phyloP scores from a whole-genome alignment of 768 basidiomycete genomes.

The Polyporus arcularius region DNA sequence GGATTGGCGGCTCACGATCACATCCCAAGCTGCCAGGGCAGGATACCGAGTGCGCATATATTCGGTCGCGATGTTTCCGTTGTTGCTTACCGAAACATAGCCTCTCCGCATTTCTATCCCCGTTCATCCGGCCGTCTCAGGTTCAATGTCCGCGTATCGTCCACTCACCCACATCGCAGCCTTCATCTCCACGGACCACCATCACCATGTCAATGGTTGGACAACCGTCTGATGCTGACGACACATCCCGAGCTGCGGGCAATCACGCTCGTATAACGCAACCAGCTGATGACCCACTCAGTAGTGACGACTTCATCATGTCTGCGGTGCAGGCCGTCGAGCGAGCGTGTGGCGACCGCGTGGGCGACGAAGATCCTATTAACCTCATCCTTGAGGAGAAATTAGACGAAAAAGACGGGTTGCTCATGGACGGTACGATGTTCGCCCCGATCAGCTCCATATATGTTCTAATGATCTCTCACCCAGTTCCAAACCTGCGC shows the following conservation, averaged over 20 bases:
- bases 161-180: conserved; percentile 26
- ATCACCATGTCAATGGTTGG: conserved; percentile 36
- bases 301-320: conserved; percentile 15
- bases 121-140: conserved; percentile 25
- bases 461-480: not conserved
- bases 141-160: conserved; percentile 11
- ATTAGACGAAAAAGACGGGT: conserved; percentile 49
- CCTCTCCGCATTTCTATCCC: conserved; percentile 40
- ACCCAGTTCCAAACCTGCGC: conserved; percentile 54
- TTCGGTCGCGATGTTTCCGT: too few species aligned
- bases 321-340: conserved; percentile 12
- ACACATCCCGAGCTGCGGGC: not conserved
- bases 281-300: conserved; percentile 31
- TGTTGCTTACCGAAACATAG: conserved; percentile 22
- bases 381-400: conserved; percentile 55
- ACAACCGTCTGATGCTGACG: conserved; percentile 26
- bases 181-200: conserved; percentile 25
- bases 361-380: conserved; percentile 13
- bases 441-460: not conserved
- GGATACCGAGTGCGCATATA: conserved; percentile 5
- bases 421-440: conserved; percentile 61
- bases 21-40: conserved; percentile 13
- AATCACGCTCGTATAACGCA: conserved; percentile 6
- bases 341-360: conserved; percentile 6
- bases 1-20: conserved; percentile 40